A percentile compares a stretch with the other conserved stretches of the same genome.
Conservation (phyloP, 1,284 basidiomycete species). For the Inonotus hispidus region DNA sequence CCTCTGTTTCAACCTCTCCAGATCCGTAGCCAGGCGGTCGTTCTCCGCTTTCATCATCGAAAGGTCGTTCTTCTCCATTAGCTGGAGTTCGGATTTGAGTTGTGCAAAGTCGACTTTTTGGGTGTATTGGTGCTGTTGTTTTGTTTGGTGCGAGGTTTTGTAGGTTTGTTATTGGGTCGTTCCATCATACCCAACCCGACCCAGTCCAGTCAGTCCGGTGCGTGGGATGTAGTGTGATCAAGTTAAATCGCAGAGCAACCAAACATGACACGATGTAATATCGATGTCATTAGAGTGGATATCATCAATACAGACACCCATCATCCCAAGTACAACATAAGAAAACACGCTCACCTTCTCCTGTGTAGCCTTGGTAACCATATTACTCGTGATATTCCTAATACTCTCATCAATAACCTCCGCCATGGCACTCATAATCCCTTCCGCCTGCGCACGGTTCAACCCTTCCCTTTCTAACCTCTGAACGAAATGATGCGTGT, state of each 20-base stretch:
- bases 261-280: too few species aligned
- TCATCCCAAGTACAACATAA: too few species aligned
- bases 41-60: constrained; percentile 95
- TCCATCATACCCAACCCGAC: too few species aligned
- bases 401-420: constrained; percentile 95
- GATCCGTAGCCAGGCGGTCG: constrained; percentile 85
- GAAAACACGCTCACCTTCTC: constrained; percentile 70
- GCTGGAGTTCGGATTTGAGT: constrained; percentile 92
- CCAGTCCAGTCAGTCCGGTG: background rate
- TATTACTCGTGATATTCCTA: constrained; percentile 87
- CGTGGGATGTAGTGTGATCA: too few species aligned
- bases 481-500: constrained; percentile 91
- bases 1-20: constrained; percentile 95
- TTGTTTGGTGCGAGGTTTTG: too few species aligned
- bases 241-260: too few species aligned
- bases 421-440: constrained; percentile 91
- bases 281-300: too few species aligned
- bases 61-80: constrained; percentile 97
- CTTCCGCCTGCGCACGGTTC: constrained; percentile 85
- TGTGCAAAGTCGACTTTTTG: constrained; percentile 98
- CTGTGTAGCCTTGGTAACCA: constrained; percentile 91
- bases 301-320: background rate
- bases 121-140: constrained; percentile 78
- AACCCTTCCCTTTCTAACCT: constrained; percentile 84
- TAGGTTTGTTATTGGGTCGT: too few species aligned